These are phyloP conservation scores for Actinomucor elegans DNA, from an alignment of 371 early-diverging fungal genomes.

Conservation along the genomic window DNA sequence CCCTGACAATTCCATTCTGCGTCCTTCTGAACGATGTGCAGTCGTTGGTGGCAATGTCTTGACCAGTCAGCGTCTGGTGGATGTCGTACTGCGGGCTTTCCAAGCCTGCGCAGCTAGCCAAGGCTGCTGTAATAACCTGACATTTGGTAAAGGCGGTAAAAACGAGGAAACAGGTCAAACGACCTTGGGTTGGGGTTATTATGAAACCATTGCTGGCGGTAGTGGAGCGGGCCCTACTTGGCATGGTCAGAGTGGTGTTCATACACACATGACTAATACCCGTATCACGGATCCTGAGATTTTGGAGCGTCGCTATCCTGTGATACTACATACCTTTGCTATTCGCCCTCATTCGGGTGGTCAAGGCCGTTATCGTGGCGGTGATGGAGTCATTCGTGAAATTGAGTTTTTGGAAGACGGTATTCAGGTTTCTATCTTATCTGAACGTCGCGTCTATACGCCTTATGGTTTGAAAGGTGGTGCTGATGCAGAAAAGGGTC, in stretches of 20 bases:
- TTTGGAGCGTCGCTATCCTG: slow-evolving; percentile 92
- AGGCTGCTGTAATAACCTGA: slow-evolving; percentile 95
- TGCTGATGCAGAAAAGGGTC: slow-evolving; percentile 67
- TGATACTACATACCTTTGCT: slow-evolving; percentile 83
- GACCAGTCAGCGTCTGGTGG: slow-evolving; percentile 92
- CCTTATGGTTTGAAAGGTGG: slow-evolving; percentile 95
- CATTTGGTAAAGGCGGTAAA: slow-evolving; percentile 83
- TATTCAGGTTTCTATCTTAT: slow-evolving; percentile 87
- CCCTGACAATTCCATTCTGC: slow-evolving; percentile 74
- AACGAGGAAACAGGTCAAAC: slow-evolving; percentile 46
- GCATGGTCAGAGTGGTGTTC: slow-evolving; percentile 81
- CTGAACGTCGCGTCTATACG: slow-evolving; percentile 87
- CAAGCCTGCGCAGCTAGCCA: slow-evolving; percentile 91
- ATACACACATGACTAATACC: slow-evolving; percentile 95
- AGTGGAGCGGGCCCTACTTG: slow-evolving; percentile 90
- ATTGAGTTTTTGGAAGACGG: slow-evolving; percentile 74
- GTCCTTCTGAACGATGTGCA: slow-evolving; percentile 82
- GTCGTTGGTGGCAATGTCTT: slow-evolving; percentile 98
- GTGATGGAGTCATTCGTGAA: slow-evolving; percentile 87
- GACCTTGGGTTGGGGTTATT: slow-evolving; percentile 89
- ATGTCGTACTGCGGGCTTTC: slow-evolving; percentile 90
- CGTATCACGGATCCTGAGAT: slow-evolving; percentile 97
- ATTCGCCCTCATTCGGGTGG: slow-evolving; percentile 85
- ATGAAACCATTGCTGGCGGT: slow-evolving; percentile 90
- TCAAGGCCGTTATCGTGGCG: slow-evolving; percentile 75